These are phyloP conservation scores for Fusarium tricinctum DNA, from an alignment of 2,329 filamentous ascomycete species.

Conservation along the genomic window DNA sequence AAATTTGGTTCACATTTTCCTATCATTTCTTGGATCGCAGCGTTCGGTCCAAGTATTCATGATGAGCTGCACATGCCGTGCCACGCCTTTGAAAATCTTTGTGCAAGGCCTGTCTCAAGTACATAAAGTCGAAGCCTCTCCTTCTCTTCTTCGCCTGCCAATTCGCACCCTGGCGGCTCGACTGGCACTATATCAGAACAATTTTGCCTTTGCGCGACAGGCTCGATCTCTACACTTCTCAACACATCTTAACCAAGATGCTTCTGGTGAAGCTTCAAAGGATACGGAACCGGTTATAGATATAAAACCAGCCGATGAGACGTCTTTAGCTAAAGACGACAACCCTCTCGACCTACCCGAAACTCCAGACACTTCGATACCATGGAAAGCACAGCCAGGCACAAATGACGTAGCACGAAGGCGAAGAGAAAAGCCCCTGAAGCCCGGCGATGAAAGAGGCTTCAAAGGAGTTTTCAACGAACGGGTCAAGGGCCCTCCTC, in stretches of 20 bases:
- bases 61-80: constrained; percentile 66
- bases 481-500: constrained; percentile 31
- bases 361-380: neutral
- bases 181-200: constrained; percentile 29
- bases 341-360: constrained; percentile 8
- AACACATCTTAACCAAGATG: constrained; percentile 35
- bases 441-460: neutral
- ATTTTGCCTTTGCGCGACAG: constrained; percentile 38
- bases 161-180: constrained; percentile 17
- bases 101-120: constrained; percentile 61
- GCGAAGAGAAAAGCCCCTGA: neutral
- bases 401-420: neutral
- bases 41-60: constrained; percentile 26
- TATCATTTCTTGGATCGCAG: constrained; percentile 12
- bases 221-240: constrained; percentile 47
- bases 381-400: constrained; percentile 26
- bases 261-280: constrained; percentile 3
- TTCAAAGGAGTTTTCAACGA: constrained; percentile 8
- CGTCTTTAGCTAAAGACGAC: constrained; percentile 9
- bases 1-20: constrained; percentile 47
- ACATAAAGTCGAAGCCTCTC: constrained; percentile 51
- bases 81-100: constrained; percentile 62
- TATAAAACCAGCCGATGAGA: constrained; percentile 5
- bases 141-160: constrained; percentile 37
- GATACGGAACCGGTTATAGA: neutral